These are phyloP conservation scores for Sphagnum magellanicum DNA, from an alignment of 228 moss, liverwort and hornwort species.

Conservation along the genomic window DNA sequence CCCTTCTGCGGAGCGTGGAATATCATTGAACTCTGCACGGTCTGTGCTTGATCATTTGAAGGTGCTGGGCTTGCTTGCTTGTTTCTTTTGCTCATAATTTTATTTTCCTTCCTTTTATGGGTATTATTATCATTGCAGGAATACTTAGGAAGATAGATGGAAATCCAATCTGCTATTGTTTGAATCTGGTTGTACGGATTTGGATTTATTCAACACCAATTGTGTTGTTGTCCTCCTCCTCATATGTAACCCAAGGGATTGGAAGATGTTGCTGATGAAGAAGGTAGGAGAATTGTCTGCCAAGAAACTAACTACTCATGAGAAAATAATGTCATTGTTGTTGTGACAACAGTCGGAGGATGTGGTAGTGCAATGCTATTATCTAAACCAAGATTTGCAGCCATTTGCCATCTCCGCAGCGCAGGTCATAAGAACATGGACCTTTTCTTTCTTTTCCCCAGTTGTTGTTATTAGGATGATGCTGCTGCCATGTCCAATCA, in stretches of 20 bases:
- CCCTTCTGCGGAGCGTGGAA: slow-evolving; percentile 88
- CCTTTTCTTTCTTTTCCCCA: too few relatives aligned
- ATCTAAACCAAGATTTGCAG: slow-evolving; percentile 64
- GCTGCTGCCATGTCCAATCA: too few relatives aligned
- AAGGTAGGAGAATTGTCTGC: neutral
- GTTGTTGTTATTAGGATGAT: too few relatives aligned
- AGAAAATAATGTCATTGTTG: too few relatives aligned
- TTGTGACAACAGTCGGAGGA: slow-evolving; percentile 48
- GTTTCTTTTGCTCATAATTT: neutral
- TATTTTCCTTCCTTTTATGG: neutral
- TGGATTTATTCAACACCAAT: neutral
- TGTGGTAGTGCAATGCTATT: slow-evolving; percentile 70
- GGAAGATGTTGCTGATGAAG: neutral
- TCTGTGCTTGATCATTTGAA: slow-evolving; percentile 87
- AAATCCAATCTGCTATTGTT: too few relatives aligned
- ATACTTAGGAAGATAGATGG: too few relatives aligned
- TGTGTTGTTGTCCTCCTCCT: neutral
- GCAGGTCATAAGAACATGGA: slow-evolving; percentile 27
- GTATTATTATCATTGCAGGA: too few relatives aligned
- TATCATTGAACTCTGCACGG: slow-evolving; percentile 92
- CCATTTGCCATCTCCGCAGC: slow-evolving; percentile 64
- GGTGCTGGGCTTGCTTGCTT: slow-evolving; percentile 15
- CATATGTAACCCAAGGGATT: neutral
- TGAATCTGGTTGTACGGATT: too few relatives aligned
- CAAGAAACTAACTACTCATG: too few relatives aligned